phyloP scores from a whole-genome alignment of 202 grass and related monocot genomes.

The Zoysia matrella region DNA sequence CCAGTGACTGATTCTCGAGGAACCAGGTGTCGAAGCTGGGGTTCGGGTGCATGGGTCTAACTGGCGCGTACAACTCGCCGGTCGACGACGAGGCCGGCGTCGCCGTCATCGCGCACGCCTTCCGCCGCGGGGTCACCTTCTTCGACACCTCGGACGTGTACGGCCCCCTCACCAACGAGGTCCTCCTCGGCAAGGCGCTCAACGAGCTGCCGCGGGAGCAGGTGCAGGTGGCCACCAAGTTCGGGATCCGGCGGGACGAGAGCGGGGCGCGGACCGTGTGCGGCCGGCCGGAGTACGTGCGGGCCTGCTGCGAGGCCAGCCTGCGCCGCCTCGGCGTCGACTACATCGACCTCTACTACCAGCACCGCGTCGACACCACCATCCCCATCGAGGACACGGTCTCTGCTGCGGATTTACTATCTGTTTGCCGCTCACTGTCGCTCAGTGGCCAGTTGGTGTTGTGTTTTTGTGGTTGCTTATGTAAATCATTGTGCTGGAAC shows the following conservation, averaged over 20 bases:
- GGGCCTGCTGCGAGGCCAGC: conserved; percentile 68
- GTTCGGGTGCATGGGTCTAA: conserved; percentile 77
- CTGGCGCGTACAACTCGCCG: conserved; percentile 63
- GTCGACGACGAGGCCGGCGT: conserved; percentile 53
- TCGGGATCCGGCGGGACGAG: conserved; percentile 46
- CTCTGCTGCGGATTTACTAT: not conserved
- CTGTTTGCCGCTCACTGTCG: not conserved
- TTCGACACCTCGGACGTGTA: conserved; percentile 86
- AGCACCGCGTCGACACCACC: conserved; percentile 62
- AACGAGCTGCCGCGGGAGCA: conserved; percentile 73
- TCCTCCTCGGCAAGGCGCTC: conserved; percentile 76
- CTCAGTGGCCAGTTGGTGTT: not conserved
- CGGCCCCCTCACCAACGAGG: conserved; percentile 65
- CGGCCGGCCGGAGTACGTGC: conserved; percentile 70
- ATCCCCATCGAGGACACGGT: conserved; percentile 87
- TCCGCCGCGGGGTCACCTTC: conserved; percentile 73
- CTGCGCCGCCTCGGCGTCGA: conserved; percentile 68
- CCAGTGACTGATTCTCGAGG: not conserved
- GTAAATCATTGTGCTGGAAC: not conserved
- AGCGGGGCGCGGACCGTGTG: conserved; percentile 31
- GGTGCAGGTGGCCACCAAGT: conserved; percentile 86
- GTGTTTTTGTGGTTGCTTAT: not conserved
- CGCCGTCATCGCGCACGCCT: conserved; percentile 67
- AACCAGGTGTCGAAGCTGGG: conserved; percentile 75
- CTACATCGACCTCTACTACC: conserved; percentile 92